phyloP scores from a whole-genome alignment of 805 yeast species.

The Grigorovia jiainica region DNA sequence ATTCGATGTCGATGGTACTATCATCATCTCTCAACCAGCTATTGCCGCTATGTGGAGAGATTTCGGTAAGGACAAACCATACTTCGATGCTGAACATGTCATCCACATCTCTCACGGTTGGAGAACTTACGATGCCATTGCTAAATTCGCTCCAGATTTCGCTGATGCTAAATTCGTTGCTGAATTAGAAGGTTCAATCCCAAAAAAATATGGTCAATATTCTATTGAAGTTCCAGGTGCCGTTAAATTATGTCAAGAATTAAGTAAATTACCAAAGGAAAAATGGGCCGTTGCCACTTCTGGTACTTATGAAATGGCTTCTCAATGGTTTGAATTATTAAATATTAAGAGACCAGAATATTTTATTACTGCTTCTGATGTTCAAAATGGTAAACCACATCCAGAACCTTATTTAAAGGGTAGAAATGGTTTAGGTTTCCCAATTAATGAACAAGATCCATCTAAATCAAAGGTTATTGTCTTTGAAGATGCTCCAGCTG shows the following conservation, averaged over 20 bases:
- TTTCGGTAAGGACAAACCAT: constrained; percentile 56
- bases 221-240: constrained; percentile 76
- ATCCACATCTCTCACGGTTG: constrained; percentile 74
- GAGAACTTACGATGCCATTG: constrained; percentile 71
- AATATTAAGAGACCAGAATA: constrained; percentile 54
- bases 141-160: constrained; percentile 64
- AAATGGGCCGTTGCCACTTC: constrained; percentile 87
- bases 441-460: constrained; percentile 29
- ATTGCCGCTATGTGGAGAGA: constrained; percentile 78
- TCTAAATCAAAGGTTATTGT: constrained; percentile 43
- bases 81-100: constrained; percentile 60
- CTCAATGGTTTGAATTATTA: constrained; percentile 67
- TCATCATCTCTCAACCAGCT: constrained; percentile 74
- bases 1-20: constrained; percentile 83
- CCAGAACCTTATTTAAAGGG: constrained; percentile 74
- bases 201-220: constrained; percentile 59
- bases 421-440: constrained; percentile 31
- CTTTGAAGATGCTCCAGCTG: constrained; percentile 87
- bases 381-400: constrained; percentile 72
- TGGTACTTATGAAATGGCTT: constrained; percentile 69
- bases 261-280: constrained; percentile 42
- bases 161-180: constrained; percentile 58
- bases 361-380: constrained; percentile 77
- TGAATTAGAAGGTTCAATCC: constrained; percentile 59
- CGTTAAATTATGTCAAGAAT: constrained; percentile 45